These are phyloP conservation scores for Rosa persica DNA, from an alignment of 306 rosid genomes.

Conservation along the genomic window DNA sequence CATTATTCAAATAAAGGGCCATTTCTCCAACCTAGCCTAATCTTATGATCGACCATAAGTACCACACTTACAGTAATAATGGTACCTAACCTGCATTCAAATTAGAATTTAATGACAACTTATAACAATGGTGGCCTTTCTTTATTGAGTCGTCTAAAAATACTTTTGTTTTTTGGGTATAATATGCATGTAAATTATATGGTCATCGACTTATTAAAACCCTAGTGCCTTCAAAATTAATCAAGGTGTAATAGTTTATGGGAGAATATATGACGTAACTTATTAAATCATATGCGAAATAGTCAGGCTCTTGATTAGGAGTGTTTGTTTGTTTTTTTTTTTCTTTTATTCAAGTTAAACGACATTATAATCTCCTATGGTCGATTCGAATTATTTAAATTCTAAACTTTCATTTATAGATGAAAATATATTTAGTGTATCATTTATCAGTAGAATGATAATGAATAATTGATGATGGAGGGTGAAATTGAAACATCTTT, in stretches of 20 bases:
- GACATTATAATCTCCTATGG: neutral
- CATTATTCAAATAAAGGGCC: neutral
- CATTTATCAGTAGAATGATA: too few relatives aligned
- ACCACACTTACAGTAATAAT: neutral
- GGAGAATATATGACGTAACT: neutral
- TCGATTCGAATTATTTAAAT: too few relatives aligned
- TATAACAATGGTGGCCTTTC: neutral
- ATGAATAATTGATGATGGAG: too few relatives aligned
- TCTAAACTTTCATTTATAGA: too few relatives aligned
- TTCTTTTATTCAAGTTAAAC: too few relatives aligned
- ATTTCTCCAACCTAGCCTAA: neutral
- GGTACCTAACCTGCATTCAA: neutral
- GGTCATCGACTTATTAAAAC: neutral
- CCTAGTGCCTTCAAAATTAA: neutral
- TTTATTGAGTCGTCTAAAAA: neutral
- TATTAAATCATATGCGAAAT: neutral
- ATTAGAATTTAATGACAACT: neutral
- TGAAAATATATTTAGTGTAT: too few relatives aligned
- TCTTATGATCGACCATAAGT: neutral
- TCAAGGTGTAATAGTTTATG: too few relatives aligned
- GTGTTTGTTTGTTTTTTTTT: too few relatives aligned
- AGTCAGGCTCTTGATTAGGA: too few relatives aligned
- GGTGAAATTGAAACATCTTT: too few relatives aligned
- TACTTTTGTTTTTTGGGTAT: neutral
- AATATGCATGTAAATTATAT: too few relatives aligned